Conservation (phyloP, 208 protist species). For the Jaenimonas drosophilae region DNA sequence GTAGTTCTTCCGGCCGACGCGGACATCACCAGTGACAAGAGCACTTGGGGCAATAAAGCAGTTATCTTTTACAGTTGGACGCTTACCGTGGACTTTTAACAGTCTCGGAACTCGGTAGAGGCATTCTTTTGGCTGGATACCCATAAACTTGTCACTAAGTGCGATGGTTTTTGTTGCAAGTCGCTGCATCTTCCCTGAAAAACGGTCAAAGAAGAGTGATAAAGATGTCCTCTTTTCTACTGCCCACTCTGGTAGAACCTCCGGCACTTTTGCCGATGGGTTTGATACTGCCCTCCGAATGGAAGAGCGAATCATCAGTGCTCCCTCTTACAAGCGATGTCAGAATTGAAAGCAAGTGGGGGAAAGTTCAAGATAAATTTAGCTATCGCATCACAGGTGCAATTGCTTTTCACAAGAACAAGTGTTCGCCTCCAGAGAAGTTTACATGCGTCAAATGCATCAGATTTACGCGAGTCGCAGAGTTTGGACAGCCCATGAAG, state of each 20-base stretch:
- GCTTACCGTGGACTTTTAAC: constrained; percentile 52
- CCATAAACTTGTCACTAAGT: constrained; percentile 56
- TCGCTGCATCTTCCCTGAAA: constrained; percentile 25
- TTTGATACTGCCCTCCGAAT: constrained; percentile 11
- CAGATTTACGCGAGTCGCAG: background rate
- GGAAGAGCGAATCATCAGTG: constrained; percentile 18
- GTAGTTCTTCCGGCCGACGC: constrained; percentile 82
- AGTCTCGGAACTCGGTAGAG: constrained; percentile 75
- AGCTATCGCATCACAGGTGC: no score
- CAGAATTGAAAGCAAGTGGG: no score
- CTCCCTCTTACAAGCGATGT: no score
- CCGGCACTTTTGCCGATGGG: constrained; percentile 19
- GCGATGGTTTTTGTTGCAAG: constrained; percentile 32
- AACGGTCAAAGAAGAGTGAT: constrained; percentile 15
- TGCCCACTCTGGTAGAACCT: constrained; percentile 61
- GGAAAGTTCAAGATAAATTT: no score
- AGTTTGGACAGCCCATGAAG: constrained; percentile 13
- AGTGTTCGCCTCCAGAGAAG: no score
- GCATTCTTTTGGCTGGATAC: constrained; percentile 64
- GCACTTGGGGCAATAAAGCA: constrained; percentile 85
- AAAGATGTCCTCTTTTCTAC: constrained; percentile 36
- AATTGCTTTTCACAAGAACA: no score
- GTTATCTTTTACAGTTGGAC: constrained; percentile 82
- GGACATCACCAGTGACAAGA: constrained; percentile 73
- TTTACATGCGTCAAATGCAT: background rate